A percentile compares a stretch with the other conserved stretches of the same genome.
These are phyloP conservation scores for Acephala macrosclerotiorum DNA, from an alignment of 2,329 filamentous ascomycete species.

Conservation along the genomic window DNA sequence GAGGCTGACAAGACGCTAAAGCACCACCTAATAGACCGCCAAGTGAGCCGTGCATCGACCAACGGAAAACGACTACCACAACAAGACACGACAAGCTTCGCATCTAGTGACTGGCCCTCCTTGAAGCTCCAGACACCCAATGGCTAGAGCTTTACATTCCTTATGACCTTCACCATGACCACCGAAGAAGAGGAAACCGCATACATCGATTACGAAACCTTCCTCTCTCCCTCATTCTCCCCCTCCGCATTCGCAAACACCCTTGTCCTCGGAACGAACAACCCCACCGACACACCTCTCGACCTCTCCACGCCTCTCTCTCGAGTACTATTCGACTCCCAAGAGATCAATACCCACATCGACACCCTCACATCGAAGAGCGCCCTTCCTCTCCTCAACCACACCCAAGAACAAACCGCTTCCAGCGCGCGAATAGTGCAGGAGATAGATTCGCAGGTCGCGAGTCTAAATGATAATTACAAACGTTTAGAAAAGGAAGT, in stretches of 20 bases:
- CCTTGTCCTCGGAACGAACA: slow-evolving; percentile 89
- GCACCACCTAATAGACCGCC: too few species aligned
- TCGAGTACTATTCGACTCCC: slow-evolving; percentile 92
- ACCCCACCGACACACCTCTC: slow-evolving; percentile 85
- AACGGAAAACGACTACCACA: background rate
- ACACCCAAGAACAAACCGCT: slow-evolving; percentile 78
- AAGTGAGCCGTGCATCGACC: background rate
- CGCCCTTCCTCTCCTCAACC: slow-evolving; percentile 79
- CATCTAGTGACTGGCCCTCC: background rate
- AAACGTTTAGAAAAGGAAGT: slow-evolving; percentile 87
- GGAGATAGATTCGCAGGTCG: slow-evolving; percentile 82
- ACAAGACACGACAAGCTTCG: background rate
- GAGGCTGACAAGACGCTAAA: background rate
- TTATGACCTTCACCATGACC: slow-evolving; percentile 34
- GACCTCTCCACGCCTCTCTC: slow-evolving; percentile 95
- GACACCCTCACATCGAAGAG: slow-evolving; percentile 86
- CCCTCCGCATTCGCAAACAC: slow-evolving; percentile 85
- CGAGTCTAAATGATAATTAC: slow-evolving; percentile 84
- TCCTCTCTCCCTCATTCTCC: slow-evolving; percentile 84
- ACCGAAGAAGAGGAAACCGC: slow-evolving; percentile 66
- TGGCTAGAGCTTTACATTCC: slow-evolving; percentile 19
- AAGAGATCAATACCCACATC: slow-evolving; percentile 96
- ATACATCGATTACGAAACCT: slow-evolving; percentile 96
- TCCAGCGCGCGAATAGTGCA: slow-evolving; percentile 76
- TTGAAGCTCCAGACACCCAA: slow-evolving; percentile 13